phyloP scores from a whole-genome alignment of 352 stramenopile species.

The Globisporangium camurandrum region DNA sequence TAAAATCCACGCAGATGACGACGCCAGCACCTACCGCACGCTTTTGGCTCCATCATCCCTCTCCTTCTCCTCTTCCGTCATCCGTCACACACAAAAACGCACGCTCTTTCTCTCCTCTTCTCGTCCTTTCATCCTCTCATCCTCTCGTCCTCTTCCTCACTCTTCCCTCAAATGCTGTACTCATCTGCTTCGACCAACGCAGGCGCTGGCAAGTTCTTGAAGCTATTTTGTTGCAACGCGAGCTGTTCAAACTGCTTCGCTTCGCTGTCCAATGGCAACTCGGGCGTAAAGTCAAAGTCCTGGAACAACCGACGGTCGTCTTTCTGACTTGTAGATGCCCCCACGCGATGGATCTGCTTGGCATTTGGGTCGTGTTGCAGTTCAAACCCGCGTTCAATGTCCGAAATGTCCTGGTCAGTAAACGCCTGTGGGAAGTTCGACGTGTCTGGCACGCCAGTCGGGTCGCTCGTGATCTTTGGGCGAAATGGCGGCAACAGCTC shows the following conservation, averaged over 20 bases:
- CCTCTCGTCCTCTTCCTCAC: not conserved
- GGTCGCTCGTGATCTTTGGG: slow-evolving; percentile 73
- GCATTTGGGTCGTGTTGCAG: slow-evolving; percentile 35
- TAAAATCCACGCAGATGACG: not conserved
- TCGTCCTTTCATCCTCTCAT: not conserved
- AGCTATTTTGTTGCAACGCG: slow-evolving; percentile 73
- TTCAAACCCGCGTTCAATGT: slow-evolving; percentile 76
- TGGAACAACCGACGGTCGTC: slow-evolving; percentile 77
- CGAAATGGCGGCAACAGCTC: slow-evolving; percentile 79
- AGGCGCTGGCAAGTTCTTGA: slow-evolving; percentile 68
- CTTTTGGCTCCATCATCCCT: not conserved
- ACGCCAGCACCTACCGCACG: not conserved
- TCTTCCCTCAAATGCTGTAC: slow-evolving; percentile 50
- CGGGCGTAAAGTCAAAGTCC: slow-evolving; percentile 83
- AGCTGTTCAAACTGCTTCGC: slow-evolving; percentile 84
- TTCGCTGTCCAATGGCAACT: slow-evolving; percentile 73
- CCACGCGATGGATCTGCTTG: slow-evolving; percentile 54
- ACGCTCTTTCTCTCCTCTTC: not conserved
- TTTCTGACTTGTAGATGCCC: slow-evolving; percentile 27
- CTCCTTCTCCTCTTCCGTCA: not conserved
- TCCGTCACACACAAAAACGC: too few species aligned
- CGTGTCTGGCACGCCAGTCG: slow-evolving; percentile 65
- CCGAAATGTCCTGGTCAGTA: slow-evolving; percentile 82
- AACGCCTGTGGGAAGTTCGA: slow-evolving; percentile 85
- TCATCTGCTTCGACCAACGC: slow-evolving; percentile 70